These are phyloP conservation scores for Alternaria ventricosa DNA, from an alignment of 2,329 filamentous ascomycete species.

Conservation along the genomic window DNA sequence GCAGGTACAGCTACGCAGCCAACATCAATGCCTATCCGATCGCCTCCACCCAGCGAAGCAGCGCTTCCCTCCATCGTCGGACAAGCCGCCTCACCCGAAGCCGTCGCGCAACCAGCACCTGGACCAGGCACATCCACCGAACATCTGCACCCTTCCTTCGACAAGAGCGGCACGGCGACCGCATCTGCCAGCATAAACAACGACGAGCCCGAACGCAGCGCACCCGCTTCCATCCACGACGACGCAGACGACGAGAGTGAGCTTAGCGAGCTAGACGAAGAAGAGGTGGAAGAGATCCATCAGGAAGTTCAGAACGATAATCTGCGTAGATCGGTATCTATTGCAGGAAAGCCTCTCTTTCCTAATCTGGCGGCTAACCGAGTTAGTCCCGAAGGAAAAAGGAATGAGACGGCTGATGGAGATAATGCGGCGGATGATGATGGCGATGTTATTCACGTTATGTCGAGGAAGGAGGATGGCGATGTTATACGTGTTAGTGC, in stretches of 20 bases:
- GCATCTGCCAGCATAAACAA: conserved; percentile 38
- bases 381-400: background rate
- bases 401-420: background rate
- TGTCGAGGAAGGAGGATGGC: background rate
- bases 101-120: conserved; percentile 4
- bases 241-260: conserved; percentile 63
- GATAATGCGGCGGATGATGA: background rate
- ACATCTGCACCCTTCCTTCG: conserved; percentile 23
- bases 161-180: conserved; percentile 51
- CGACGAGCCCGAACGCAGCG: conserved; percentile 55
- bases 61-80: conserved; percentile 19
- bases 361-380: conserved; percentile 26
- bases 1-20: conserved; percentile 35
- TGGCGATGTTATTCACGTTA: conserved; percentile 1
- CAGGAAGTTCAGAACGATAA: conserved; percentile 27
- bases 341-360: conserved; percentile 32
- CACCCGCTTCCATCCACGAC: conserved; percentile 62
- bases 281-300: conserved; percentile 44
- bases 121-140: conserved; percentile 14
- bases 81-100: conserved; percentile 29
- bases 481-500: background rate
- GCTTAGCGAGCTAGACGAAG: conserved; percentile 59
- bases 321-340: conserved; percentile 21
- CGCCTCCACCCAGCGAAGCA: conserved; percentile 27
- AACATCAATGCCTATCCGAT: conserved; percentile 45